phyloP scores from a whole-genome alignment of 2,329 filamentous ascomycete genomes.

The Scytalidium lignicola region DNA sequence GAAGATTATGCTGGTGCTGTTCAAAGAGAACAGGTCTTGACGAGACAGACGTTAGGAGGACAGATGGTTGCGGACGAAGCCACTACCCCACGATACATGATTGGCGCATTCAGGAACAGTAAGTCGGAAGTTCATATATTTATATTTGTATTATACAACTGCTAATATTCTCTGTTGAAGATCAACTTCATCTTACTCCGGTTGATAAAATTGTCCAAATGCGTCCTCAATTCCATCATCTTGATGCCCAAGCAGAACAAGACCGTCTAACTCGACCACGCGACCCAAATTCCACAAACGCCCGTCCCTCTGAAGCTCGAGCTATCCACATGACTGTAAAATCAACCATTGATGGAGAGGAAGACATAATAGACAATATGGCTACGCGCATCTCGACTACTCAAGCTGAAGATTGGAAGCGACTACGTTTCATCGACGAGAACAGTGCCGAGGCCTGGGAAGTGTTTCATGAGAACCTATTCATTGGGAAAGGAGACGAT shows the following conservation, averaged over 20 bases:
- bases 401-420: conserved; percentile 77
- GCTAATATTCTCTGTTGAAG: conserved; percentile 36
- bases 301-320: conserved; percentile 49
- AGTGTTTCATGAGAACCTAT: conserved; percentile 69
- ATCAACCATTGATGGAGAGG: conserved; percentile 62
- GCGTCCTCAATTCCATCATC: conserved; percentile 85
- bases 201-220: conserved; percentile 81
- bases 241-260: conserved; percentile 78
- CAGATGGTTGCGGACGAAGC: conserved; percentile 66
- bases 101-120: conserved; percentile 86
- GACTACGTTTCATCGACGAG: conserved; percentile 76
- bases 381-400: conserved; percentile 70
- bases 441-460: conserved; percentile 71
- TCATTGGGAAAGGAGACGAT: conserved; percentile 30
- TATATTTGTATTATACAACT: neutral
- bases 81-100: conserved; percentile 64
- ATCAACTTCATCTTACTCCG: conserved; percentile 80
- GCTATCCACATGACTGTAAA: conserved; percentile 87
- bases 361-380: conserved; percentile 64
- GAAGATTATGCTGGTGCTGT: conserved; percentile 63
- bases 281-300: conserved; percentile 24
- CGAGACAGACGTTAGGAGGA: conserved; percentile 80
- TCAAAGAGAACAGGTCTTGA: conserved; percentile 65
- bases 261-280: conserved; percentile 35
- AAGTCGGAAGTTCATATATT: conserved; percentile 28